Base-by-base conservation (phyloP, 768 basidiomycete species). In the Kwoniella sp. region DNA sequence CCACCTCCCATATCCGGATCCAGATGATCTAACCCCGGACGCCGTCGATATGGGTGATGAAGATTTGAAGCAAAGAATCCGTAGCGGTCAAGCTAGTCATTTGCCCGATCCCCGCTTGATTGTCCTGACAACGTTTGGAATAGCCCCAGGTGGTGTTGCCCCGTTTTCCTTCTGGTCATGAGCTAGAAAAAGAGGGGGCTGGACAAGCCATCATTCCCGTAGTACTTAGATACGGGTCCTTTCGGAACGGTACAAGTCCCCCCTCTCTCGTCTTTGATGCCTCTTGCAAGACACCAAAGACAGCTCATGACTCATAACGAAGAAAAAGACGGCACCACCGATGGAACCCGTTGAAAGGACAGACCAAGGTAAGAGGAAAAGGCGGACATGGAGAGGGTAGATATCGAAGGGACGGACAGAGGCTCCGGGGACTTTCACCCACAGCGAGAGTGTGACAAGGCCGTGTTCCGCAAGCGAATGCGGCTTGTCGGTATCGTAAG, bases 391-490 rank as follows among this genome's bases (percentile, higher is more conserved):
- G 34, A 13, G 5, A 17, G 41, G 17, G 15, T 45, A 45, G 41
- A 45, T 45, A 37, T 7, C 41, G 41, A 45, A 45, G 41, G 41
- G 41, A 45, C 17, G 41, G 59, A 58, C 13, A 54, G 63, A 73
- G 63, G 70, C 73, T 74, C 73, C 73, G 73, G 73, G 70, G 73
- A 74, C 73, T 74, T 74, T 74, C 64, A 59, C 73, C 73, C 73
- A 74, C 73, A 74, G 73, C 67, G 25, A 37, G 60, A 73, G 57
- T 48, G 53, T 29, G 55, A 66, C 38, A 63, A 63, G 34, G n/a
- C 57, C 50, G 15, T 17, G 20, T 17, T 38, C 34, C n/a, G 20
- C 20, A 13, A 34, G 29, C 48, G 29, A 12, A 25, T 34, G 12
- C 22, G 26, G 57, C 58, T 63, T 67, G 29, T 64, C 12, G 26